phyloP scores from a whole-genome alignment of 495 filamentous ascomycete genomes.

The Oleoguttula mirabilis region DNA sequence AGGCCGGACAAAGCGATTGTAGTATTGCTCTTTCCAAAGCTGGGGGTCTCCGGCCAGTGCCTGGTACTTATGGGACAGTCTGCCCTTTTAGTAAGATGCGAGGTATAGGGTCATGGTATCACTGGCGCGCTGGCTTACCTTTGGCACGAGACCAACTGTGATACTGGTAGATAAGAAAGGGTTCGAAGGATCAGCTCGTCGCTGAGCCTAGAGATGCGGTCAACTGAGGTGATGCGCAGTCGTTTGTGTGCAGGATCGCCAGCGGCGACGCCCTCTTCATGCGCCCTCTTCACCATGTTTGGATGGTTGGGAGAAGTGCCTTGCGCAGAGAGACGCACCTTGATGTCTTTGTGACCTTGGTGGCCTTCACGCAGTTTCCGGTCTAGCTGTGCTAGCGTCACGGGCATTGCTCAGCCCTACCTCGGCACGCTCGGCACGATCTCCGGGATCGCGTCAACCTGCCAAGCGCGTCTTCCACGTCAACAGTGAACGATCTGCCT shows the following conservation, averaged over 20 bases:
- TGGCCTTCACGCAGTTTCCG: too few relatives aligned
- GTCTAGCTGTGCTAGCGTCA: too few relatives aligned
- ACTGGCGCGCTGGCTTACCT: conserved; percentile 37
- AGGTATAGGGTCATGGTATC: too few relatives aligned
- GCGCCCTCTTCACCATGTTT: conserved; percentile 20
- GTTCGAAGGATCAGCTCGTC: conserved; percentile 83
- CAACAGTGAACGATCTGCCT: too few relatives aligned
- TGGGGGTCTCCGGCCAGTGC: conserved; percentile 69
- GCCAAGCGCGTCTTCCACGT: too few relatives aligned
- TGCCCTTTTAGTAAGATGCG: conserved; percentile 25
- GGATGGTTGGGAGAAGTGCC: too few relatives aligned
- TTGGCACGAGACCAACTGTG: conserved; percentile 57
- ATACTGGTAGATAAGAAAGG: conserved; percentile 59
- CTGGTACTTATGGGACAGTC: conserved; percentile 66
- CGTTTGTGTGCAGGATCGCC: conserved; percentile 22
- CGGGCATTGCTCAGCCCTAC: too few relatives aligned
- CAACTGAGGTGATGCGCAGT: conserved; percentile 14
- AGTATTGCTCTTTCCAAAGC: conserved; percentile 85
- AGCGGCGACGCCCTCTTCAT: conserved; percentile 7
- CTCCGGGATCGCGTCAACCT: too few relatives aligned
- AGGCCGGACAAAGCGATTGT: conserved; percentile 77
- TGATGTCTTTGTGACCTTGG: too few relatives aligned
- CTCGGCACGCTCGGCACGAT: too few relatives aligned
- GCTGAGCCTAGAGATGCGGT: conserved; percentile 54
- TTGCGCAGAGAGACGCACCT: too few relatives aligned